Conservation (phyloP, 306 rosid species). For the Pterocarpus macrocarpus region DNA sequence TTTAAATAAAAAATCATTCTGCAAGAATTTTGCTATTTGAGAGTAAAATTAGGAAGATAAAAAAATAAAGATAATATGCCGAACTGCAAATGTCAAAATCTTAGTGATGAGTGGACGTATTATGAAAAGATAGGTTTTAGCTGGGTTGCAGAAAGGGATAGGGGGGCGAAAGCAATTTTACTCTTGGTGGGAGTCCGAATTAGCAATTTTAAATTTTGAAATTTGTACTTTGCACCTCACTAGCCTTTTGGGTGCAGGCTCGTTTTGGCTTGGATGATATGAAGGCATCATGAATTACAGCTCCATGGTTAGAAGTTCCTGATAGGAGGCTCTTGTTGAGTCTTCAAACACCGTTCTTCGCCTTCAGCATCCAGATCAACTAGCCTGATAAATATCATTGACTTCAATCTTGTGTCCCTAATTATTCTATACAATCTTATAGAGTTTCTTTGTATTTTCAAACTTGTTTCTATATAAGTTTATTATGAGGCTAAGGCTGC, state of each 20-base stretch:
- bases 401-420: slow-evolving; percentile 19
- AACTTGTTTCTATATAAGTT: slow-evolving; percentile 25
- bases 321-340: slow-evolving; percentile 6
- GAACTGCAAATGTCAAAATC: not conserved
- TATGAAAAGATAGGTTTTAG: not conserved
- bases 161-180: not conserved
- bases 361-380: not conserved
- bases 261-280: slow-evolving; percentile 77
- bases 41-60: not conserved
- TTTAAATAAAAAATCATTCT: not conserved
- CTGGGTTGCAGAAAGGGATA: not conserved
- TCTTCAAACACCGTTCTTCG: not conserved
- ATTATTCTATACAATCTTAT: slow-evolving; percentile 10
- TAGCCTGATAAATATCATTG: slow-evolving; percentile 26
- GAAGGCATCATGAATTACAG: slow-evolving; percentile 56
- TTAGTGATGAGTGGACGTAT: not conserved
- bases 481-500: slow-evolving; percentile 3
- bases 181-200: not conserved
- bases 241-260: slow-evolving; percentile 55
- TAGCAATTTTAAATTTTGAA: not conserved
- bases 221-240: slow-evolving; percentile 19
- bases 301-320: slow-evolving; percentile 14
- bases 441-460: not conserved
- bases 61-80: not conserved
- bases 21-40: no score